Base-by-base conservation (phyloP, 495 filamentous ascomycete species). In the Corynascus novoguineensis region DNA sequence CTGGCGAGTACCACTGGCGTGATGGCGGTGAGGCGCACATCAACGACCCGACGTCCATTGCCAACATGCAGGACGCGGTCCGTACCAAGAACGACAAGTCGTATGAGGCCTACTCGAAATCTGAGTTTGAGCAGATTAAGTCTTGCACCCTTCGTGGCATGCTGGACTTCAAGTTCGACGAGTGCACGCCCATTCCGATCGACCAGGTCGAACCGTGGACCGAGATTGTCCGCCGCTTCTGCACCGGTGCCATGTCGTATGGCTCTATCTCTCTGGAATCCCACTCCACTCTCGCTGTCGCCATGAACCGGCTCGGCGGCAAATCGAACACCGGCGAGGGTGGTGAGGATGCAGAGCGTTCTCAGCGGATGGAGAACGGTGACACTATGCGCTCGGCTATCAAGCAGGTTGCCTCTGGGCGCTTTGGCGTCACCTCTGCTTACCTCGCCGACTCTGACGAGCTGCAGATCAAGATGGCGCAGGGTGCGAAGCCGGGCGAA, bases 381-480 rank as follows among this genome's bases (percentile, higher is more conserved):
- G 93, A 99, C 68, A 97, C 90, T 5, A 99, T 99, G 93, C 84
- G 93, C 37, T 97, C 95, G 41, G 87, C 93, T 38, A 99, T 99
- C 78, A 99, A 99, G 76, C 93, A 99, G 74, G 88, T 99, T 62
- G 93, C 93, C 27, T 97, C 93, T 11, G 93, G 95, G 42, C 89
- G 93, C 59, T 99, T 99, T 66, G 93, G 93, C 79, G 93, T 99
- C 58, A 99, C 95, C 9, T 93, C 90, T 31, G 89, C 95, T 78
- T 99, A 97, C 71, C 81, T 99, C n/a, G 92, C 93, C 38, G 93
- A 99, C 71, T 89, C 93, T 14, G 93, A 99, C 70, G 92, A 99
- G 75, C 78, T 99, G 34, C 93, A 99, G 76, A 99, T 99, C 80
- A 99, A 99, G 81, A 99, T 99, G 93, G 93, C 93, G 10, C 93